Evolutionary conservation across 768 basidiomycete genomes (phyloP).

Genomic region (Filobasidium floriforme): DNA sequence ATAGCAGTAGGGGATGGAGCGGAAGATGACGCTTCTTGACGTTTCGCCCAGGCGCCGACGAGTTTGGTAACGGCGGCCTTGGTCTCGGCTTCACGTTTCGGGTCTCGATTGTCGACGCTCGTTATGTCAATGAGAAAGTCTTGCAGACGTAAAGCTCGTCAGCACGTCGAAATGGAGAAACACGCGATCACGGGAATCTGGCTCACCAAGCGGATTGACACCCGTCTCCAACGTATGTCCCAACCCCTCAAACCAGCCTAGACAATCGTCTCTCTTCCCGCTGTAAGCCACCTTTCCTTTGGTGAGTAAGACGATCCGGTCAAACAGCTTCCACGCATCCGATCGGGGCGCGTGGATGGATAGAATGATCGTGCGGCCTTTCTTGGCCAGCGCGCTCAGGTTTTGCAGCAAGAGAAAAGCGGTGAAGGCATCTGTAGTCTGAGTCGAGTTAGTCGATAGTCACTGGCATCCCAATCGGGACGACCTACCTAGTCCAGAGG

Average conservation of each 20-base stretch:
- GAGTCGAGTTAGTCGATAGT: background rate
- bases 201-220: slow-evolving; percentile 44
- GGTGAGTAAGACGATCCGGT: slow-evolving; percentile 55
- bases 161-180: background rate
- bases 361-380: slow-evolving; percentile 52
- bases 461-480: background rate
- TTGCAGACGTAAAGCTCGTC: background rate
- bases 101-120: slow-evolving; percentile 47
- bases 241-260: slow-evolving; percentile 46
- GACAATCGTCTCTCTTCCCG: slow-evolving; percentile 42
- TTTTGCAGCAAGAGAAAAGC: slow-evolving; percentile 41
- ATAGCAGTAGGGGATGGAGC: slow-evolving; percentile 3
- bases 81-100: slow-evolving; percentile 45
- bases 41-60: slow-evolving; percentile 44
- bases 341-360: slow-evolving; percentile 64
- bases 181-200: background rate
- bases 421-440: slow-evolving; percentile 37
- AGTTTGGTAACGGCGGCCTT: slow-evolving; percentile 20
- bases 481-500: slow-evolving; percentile 31
- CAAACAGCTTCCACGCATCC: slow-evolving; percentile 58
- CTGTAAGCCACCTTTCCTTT: slow-evolving; percentile 52
- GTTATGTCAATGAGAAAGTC: slow-evolving; percentile 49
- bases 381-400: slow-evolving; percentile 36
- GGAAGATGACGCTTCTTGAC: slow-evolving; percentile 40
- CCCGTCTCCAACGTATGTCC: slow-evolving; percentile 42